Percentiles rank a stretch among this genome's conserved stretches.
Conservation (phyloP, 352 stramenopile genomes). For the Pythium plurisporium region DNA sequence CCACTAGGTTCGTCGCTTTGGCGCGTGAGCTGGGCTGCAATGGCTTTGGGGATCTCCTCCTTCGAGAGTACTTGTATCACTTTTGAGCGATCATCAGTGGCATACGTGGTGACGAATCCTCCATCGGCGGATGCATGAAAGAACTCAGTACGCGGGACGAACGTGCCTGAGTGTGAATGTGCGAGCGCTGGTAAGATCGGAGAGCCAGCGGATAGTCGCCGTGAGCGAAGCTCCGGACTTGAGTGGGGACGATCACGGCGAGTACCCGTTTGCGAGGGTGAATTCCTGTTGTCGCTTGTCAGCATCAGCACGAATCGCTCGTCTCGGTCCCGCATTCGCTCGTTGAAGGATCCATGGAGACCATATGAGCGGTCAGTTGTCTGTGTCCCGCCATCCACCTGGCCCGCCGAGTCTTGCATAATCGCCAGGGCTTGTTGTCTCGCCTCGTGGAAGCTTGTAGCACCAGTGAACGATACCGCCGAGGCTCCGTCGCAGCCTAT, state of each 20-base stretch:
- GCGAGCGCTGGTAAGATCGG: slow-evolving; percentile 7
- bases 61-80: not conserved
- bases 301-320: slow-evolving; percentile 9
- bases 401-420: not conserved
- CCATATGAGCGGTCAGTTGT: slow-evolving; percentile 12
- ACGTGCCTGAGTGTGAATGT: slow-evolving; percentile 7
- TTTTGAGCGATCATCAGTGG: not conserved
- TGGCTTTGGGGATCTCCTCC: not conserved
- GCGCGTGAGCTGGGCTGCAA: not conserved
- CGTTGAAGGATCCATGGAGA: not conserved
- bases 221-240: slow-evolving; percentile 15
- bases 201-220: slow-evolving; percentile 1
- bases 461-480: slow-evolving; percentile 30
- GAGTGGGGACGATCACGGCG: slow-evolving; percentile 12
- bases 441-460: slow-evolving; percentile 38
- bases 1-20: not conserved
- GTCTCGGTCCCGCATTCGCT: not conserved
- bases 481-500: not conserved
- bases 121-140: not conserved
- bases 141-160: not conserved
- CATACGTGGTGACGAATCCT: not conserved
- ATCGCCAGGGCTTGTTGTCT: slow-evolving; percentile 26
- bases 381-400: slow-evolving; percentile 9
- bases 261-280: not conserved
- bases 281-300: not conserved